phyloP scores from a whole-genome alignment of 2,329 filamentous ascomycete species.

The Macroventuria anomochaeta region DNA sequence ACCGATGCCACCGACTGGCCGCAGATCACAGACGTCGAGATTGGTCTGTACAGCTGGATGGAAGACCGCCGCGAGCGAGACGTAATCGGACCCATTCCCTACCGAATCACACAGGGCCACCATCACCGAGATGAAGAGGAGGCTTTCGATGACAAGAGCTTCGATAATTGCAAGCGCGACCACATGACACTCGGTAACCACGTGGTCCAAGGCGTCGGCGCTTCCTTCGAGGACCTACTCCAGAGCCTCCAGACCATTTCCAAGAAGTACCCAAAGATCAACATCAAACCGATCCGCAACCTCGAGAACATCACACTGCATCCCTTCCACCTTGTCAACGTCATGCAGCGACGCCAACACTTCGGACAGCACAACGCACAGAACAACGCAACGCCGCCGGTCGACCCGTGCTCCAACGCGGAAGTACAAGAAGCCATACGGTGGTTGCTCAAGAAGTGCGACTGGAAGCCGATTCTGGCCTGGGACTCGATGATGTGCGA shows the following conservation, averaged over 20 bases:
- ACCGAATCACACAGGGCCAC: conserved; percentile 42
- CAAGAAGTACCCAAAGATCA: conserved; percentile 43
- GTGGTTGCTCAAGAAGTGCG: conserved; percentile 42
- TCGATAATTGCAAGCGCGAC: conserved; percentile 40
- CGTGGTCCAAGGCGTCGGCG: conserved; percentile 43
- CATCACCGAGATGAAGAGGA: conserved; percentile 47
- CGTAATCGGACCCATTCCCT: conserved; percentile 41
- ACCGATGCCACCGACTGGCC: conserved; percentile 41
- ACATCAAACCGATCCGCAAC: conserved; percentile 37
- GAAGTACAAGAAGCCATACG: conserved; percentile 43
- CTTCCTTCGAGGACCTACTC: conserved; percentile 43
- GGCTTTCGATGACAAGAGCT: conserved; percentile 45
- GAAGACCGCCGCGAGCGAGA: conserved; percentile 45
- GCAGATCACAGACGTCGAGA: conserved; percentile 41
- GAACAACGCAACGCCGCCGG: conserved; percentile 18
- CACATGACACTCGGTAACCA: conserved; percentile 45
- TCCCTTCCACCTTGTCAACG: conserved; percentile 46
- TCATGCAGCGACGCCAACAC: conserved; percentile 39
- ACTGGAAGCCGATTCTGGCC: conserved; percentile 43
- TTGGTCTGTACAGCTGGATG: conserved; percentile 45
- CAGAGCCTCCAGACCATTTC: conserved; percentile 39
- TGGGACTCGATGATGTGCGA: conserved; percentile 49
- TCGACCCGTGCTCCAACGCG: conserved; percentile 38
- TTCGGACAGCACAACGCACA: conserved; percentile 26
- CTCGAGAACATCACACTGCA: conserved; percentile 41